Conservation (phyloP, 805 yeast species). For the Metschnikowia kunwiensis region DNA sequence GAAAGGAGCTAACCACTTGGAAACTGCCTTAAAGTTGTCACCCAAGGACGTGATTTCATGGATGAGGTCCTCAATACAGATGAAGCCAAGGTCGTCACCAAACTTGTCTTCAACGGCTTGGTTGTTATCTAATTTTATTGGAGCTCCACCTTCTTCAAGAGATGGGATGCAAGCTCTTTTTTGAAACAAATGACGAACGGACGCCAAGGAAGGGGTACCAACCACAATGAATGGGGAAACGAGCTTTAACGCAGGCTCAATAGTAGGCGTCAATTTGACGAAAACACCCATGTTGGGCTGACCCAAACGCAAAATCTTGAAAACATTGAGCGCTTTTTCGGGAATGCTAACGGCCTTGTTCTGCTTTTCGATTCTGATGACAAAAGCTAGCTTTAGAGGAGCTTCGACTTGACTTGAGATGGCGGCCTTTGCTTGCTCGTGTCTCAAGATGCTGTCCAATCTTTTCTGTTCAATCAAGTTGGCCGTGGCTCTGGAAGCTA, state of each 20-base stretch:
- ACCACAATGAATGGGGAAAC: conserved; percentile 70
- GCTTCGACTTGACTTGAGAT: conserved; percentile 18
- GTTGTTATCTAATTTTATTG: conserved; percentile 65
- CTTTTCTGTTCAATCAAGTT: conserved; percentile 67
- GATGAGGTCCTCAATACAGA: conserved; percentile 78
- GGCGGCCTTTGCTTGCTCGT: conserved; percentile 33
- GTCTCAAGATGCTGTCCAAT: conserved; percentile 57
- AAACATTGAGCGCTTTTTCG: conserved; percentile 55
- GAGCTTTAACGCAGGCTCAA: conserved; percentile 61
- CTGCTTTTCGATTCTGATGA: conserved; percentile 65
- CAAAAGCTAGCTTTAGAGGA: conserved; percentile 50
- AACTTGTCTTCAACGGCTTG: conserved; percentile 69
- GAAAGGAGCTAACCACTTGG: conserved; percentile 68
- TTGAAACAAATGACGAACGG: conserved; percentile 70
- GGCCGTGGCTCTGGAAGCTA: conserved; percentile 64
- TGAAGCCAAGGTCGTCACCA: conserved; percentile 55
- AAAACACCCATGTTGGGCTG: conserved; percentile 69
- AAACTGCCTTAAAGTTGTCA: conserved; percentile 58
- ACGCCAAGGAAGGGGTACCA: conserved; percentile 70
- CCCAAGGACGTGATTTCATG: conserved; percentile 67
- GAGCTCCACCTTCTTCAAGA: conserved; percentile 28
- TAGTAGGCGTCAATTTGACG: conserved; percentile 56
- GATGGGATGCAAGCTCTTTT: conserved; percentile 64
- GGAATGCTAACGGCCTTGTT: conserved; percentile 61
- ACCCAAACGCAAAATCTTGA: conserved; percentile 57